Evolutionary conservation across 768 basidiomycete species (phyloP).

Genomic region (Tephrocybe sp.): DNA sequence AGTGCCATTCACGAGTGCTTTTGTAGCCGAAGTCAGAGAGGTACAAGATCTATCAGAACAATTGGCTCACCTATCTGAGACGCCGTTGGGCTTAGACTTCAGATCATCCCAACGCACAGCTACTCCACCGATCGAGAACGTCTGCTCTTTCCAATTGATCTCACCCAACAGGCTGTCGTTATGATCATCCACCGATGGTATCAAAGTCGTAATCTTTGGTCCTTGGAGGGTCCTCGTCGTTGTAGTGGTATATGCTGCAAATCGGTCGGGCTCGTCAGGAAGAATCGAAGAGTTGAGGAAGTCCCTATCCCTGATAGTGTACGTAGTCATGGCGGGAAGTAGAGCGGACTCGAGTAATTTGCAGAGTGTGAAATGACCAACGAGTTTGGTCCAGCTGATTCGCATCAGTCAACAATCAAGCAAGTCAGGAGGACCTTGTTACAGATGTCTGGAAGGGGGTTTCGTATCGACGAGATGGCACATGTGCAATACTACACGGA

Average conservation of each 20-base stretch:
- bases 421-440: neutral
- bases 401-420: neutral
- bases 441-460: neutral
- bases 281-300: neutral
- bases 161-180: neutral
- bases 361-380: neutral
- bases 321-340: neutral
- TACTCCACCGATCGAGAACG: neutral
- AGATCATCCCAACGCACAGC: conserved; percentile 1
- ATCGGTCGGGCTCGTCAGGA: neutral
- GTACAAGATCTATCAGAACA: neutral
- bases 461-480: too few species aligned
- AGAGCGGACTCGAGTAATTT: neutral
- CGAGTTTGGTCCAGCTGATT: neutral
- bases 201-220: neutral
- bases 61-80: neutral
- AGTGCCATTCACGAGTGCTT: conserved; percentile 7
- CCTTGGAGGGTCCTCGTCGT: neutral
- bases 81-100: neutral
- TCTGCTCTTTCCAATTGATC: neutral
- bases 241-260: neutral
- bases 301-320: neutral
- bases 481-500: too few species aligned
- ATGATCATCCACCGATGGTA: neutral
- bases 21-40: neutral